A percentile compares a stretch with the other conserved stretches of the same genome.
Conservation (phyloP, 1,284 basidiomycete genomes). For the Trichosporon faecale region DNA sequence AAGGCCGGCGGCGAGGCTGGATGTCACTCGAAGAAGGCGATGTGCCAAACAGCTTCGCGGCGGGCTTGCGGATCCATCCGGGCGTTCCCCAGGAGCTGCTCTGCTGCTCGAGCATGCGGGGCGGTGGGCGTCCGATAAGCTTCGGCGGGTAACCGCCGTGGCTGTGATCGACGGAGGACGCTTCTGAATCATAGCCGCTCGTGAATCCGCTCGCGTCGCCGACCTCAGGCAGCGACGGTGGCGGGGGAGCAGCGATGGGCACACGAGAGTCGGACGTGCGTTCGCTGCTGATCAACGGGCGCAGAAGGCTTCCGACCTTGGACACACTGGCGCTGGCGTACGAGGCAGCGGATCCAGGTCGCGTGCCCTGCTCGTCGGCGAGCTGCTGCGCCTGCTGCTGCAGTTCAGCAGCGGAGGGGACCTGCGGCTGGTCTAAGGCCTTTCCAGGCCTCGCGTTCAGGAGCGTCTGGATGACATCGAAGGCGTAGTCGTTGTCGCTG, state of each 20-base stretch:
- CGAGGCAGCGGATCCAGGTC: conserved; percentile 36
- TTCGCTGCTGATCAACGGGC: conserved; percentile 30
- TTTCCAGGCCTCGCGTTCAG: conserved; percentile 59
- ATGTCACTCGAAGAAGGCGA: conserved; percentile 23
- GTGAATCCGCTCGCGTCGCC: conserved; percentile 17
- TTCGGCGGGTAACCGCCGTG: conserved; percentile 44
- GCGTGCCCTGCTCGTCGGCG: conserved; percentile 66
- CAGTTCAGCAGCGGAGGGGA: background rate
- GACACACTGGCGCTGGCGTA: background rate
- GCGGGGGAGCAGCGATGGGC: conserved; percentile 18
- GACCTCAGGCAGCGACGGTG: conserved; percentile 22
- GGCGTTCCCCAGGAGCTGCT: conserved; percentile 14
- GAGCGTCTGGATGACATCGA: conserved; percentile 72
- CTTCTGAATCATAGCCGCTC: conserved; percentile 11
- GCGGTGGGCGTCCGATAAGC: conserved; percentile 36
- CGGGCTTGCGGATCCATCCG: conserved; percentile 45
- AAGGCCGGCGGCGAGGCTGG: background rate
- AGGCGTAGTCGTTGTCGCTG: conserved; percentile 67
- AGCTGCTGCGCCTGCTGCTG: conserved; percentile 30
- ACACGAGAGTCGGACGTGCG: conserved; percentile 12
- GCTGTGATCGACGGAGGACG: background rate
- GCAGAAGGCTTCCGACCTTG: conserved; percentile 33
- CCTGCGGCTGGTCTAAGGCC: background rate
- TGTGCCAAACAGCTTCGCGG: conserved; percentile 37
- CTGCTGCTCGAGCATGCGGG: conserved; percentile 26